These are phyloP conservation scores for Phytophthora pisi DNA, from an alignment of 352 stramenopile species.

Conservation along the genomic window DNA sequence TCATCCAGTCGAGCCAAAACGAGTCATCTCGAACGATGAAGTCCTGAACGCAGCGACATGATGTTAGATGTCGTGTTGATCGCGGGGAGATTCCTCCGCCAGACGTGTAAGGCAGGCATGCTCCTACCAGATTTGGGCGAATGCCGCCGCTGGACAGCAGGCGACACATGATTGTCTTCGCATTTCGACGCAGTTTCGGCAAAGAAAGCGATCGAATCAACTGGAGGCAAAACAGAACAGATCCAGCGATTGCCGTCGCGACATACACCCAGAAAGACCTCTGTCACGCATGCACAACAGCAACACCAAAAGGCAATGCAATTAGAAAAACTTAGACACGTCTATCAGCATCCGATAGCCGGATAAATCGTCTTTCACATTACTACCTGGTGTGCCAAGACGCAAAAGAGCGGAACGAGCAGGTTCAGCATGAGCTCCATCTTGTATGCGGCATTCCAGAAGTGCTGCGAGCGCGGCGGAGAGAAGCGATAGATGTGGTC, in stretches of 20 bases:
- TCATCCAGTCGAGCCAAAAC: constrained; percentile 90
- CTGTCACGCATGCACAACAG: constrained; percentile 31
- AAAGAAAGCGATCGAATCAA: constrained; percentile 80
- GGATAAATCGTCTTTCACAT: constrained; percentile 18
- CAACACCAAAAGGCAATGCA: constrained; percentile 6
- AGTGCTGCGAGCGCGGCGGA: constrained; percentile 70
- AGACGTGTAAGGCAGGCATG: neutral
- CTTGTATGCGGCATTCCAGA: constrained; percentile 82
- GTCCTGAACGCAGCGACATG: constrained; percentile 41
- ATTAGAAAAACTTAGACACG: constrained; percentile 18
- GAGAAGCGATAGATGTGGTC: constrained; percentile 84
- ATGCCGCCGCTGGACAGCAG: constrained; percentile 70
- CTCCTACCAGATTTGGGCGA: constrained; percentile 53
- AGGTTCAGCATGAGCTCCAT: constrained; percentile 83
- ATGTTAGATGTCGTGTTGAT: neutral
- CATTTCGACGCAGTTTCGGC: constrained; percentile 64
- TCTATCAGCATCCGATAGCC: neutral
- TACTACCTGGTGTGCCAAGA: constrained; percentile 79
- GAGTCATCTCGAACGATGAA: constrained; percentile 80
- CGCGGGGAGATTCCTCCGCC: neutral
- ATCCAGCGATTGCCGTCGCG: constrained; percentile 61
- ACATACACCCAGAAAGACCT: constrained; percentile 84
- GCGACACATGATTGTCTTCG: constrained; percentile 77
- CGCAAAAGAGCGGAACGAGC: constrained; percentile 78
- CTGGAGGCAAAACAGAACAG: constrained; percentile 62